Base-by-base conservation (phyloP, 495 filamentous ascomycete genomes). In the Aspergillus conjunctus region DNA sequence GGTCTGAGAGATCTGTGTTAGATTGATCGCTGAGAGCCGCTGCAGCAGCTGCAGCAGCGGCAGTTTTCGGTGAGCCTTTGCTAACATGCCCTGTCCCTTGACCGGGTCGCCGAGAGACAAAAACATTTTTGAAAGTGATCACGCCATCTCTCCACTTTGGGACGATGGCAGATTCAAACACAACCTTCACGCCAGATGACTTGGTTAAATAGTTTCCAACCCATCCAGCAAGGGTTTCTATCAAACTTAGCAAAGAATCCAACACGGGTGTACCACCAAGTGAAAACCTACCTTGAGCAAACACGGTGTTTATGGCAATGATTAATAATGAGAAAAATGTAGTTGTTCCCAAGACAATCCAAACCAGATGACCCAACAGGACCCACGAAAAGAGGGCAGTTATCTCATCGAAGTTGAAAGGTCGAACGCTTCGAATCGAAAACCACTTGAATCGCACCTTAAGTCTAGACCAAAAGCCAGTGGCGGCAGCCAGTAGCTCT, bases 121-220 rank as follows among this genome's bases (percentile, higher is more conserved):
- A 98, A 9, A 98, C 94, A 69, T 97, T 97, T 67, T 91, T 90
- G 77, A 98, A 96, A 0, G 91, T 91, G 60, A 98, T 98, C 21
- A 96, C 92, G 11, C 92, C 92, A 67, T 91, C 87, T 63, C 84
- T 88, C 94, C 94, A 98, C 67, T 88, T 91, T 11, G 94, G 94
- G 14, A 98, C 94, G 65, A 98, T 96, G 14, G 94, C 94, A 60
- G 92, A 97, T 73, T 98, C 94, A 69, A 98, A 98, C 21, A 98
- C 88, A 39, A 98, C 90, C 61, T 93, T 94, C n/a, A 97, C 76
- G 3, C 94, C 94, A 37, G 93, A 94, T 18, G 92, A 96, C 66
- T 91, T 89, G 3, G 94, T 98, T 5, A 98, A 80, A 72, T 98
- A 97, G 72, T 98, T 96, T 3, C 94, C 94, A 39, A 98, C 83